These are phyloP conservation scores for Chalciporus pseudorubinellus DNA, from an alignment of 768 basidiomycete species.

Conservation along the genomic window DNA sequence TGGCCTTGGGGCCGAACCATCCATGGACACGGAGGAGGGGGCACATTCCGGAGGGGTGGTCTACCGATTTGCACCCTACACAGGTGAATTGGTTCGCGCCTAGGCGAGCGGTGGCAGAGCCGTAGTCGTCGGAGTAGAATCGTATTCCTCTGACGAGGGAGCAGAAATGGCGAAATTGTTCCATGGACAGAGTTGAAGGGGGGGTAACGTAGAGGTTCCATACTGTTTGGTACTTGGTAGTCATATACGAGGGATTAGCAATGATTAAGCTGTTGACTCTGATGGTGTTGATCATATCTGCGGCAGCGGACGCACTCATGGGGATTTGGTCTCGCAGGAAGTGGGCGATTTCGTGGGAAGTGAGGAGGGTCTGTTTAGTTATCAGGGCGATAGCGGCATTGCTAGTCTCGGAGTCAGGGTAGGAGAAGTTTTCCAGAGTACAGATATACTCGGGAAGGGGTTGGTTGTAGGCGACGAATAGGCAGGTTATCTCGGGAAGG, in stretches of 20 bases:
- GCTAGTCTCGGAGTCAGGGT: background rate
- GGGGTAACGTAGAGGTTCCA: background rate
- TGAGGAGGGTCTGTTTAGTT: background rate
- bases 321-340: background rate
- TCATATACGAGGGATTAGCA: background rate
- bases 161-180: background rate
- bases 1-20: background rate
- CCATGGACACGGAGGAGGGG: background rate
- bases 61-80: background rate
- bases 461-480: no score
- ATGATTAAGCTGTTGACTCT: background rate
- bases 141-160: background rate
- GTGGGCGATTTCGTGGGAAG: background rate
- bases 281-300: background rate
- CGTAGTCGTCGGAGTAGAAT: background rate
- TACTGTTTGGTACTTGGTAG: background rate
- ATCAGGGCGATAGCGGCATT: background rate
- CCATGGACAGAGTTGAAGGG: background rate
- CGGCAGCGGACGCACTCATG: background rate
- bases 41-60: background rate
- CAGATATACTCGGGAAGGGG: background rate
- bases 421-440: constrained; percentile 1
- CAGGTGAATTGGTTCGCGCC: background rate
- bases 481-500: no score
- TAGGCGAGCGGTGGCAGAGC: background rate